phyloP scores from a whole-genome alignment of 495 filamentous ascomycete genomes.

The Cairneyella variabilis region DNA sequence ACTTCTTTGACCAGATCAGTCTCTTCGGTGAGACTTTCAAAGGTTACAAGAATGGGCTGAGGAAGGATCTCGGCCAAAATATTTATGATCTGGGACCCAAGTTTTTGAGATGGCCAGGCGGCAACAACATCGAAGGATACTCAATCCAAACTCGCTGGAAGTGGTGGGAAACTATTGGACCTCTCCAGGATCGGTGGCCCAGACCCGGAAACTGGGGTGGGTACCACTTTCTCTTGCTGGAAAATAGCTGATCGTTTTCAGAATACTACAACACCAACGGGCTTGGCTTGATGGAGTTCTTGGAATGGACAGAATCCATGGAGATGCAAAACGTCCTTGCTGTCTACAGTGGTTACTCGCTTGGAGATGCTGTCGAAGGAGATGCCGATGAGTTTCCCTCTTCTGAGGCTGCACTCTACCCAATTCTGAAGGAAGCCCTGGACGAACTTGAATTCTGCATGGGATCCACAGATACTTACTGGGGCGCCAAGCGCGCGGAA shows the following conservation, averaged over 20 bases:
- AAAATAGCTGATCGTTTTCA: neutral
- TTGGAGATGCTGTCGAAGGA: constrained; percentile 29
- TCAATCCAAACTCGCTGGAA: constrained; percentile 40
- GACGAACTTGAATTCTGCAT: constrained; percentile 24
- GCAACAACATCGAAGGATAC: constrained; percentile 45
- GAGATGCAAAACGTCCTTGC: constrained; percentile 43
- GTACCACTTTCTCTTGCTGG: neutral
- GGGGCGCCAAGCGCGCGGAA: constrained; percentile 8
- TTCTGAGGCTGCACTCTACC: constrained; percentile 15
- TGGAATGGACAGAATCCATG: constrained; percentile 54
- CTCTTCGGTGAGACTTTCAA: constrained; percentile 53
- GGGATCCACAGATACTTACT: constrained; percentile 11
- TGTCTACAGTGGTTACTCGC: constrained; percentile 46
- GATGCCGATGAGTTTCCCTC: constrained; percentile 18
- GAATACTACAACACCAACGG: constrained; percentile 49
- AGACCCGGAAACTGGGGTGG: constrained; percentile 41
- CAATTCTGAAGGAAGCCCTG: constrained; percentile 23
- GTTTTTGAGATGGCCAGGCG: constrained; percentile 50
- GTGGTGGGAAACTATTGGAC: constrained; percentile 54
- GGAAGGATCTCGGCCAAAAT: constrained; percentile 42
- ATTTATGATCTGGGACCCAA: constrained; percentile 38
- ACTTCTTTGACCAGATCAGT: constrained; percentile 47
- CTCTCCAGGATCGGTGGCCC: constrained; percentile 45
- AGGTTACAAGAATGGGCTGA: constrained; percentile 41
- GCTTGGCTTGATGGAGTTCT: constrained; percentile 47